These are phyloP conservation scores for Zasmidium angulare DNA, from an alignment of 2,329 filamentous ascomycete species.

Conservation along the genomic window DNA sequence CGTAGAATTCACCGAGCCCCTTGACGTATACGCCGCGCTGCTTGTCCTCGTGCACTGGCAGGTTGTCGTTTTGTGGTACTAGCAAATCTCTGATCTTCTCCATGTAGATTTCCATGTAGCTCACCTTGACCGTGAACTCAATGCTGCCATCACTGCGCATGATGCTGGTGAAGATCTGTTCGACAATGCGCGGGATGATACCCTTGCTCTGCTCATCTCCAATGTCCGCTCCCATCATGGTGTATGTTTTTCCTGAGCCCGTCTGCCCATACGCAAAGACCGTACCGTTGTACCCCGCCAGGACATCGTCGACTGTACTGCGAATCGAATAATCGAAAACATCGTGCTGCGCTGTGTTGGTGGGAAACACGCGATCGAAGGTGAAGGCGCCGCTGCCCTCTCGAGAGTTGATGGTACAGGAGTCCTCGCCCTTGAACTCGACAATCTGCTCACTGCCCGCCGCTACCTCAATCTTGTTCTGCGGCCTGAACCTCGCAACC, in stretches of 20 bases:
- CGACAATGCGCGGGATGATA: slow-evolving; percentile 94
- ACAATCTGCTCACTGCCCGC: slow-evolving; percentile 93
- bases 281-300: slow-evolving; percentile 98
- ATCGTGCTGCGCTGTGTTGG: slow-evolving; percentile 84
- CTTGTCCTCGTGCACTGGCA: slow-evolving; percentile 98
- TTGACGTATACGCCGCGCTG: slow-evolving; percentile 95
- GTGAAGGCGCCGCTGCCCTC: slow-evolving; percentile 83
- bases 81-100: slow-evolving; percentile 94
- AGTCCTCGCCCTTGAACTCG: slow-evolving; percentile 82
- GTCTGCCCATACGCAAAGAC: slow-evolving; percentile 99
- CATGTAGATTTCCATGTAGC: slow-evolving; percentile 99
- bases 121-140: slow-evolving; percentile 97
- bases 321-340: slow-evolving; percentile 98
- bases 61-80: slow-evolving; percentile 88
- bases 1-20: slow-evolving; percentile 89
- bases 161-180: slow-evolving; percentile 97
- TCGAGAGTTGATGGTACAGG: slow-evolving; percentile 81
- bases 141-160: slow-evolving; percentile 88
- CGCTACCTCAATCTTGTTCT: slow-evolving; percentile 90
- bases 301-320: slow-evolving; percentile 92
- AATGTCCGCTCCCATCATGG: slow-evolving; percentile 97
- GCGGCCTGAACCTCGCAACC: slow-evolving; percentile 94
- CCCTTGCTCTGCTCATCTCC: slow-evolving; percentile 84
- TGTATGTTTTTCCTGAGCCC: slow-evolving; percentile 97
- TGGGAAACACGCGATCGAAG: slow-evolving; percentile 96